These are phyloP conservation scores for Fonsecaea nubica DNA, from an alignment of 2,329 filamentous ascomycete genomes.

Conservation along the genomic window DNA sequence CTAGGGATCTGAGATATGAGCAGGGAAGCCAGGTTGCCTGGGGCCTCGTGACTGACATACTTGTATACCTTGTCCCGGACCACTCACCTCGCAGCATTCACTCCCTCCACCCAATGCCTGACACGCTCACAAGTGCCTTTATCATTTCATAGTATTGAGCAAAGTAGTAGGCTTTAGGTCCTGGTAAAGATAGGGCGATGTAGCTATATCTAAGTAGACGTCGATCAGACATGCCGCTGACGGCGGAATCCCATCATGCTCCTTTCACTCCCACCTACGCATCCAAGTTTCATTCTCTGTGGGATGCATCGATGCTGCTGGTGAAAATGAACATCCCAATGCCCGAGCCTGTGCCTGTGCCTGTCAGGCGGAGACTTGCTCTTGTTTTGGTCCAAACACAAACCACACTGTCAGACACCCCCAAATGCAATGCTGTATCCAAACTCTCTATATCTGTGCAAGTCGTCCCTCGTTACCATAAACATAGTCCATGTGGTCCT, in stretches of 20 bases:
- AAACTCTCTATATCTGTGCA: slow-evolving; percentile 33
- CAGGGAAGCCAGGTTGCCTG: not conserved
- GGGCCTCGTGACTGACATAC: not conserved
- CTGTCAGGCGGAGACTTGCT: slow-evolving; percentile 8
- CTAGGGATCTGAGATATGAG: not conserved
- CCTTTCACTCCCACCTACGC: not conserved
- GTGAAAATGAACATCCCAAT: not conserved
- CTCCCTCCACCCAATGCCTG: not conserved
- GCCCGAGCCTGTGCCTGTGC: slow-evolving; percentile 4
- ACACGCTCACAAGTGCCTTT: not conserved
- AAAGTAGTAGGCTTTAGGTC: not conserved
- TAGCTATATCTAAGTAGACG: slow-evolving; percentile 16
- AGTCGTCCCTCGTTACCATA: slow-evolving; percentile 23
- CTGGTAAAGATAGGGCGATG: slow-evolving; percentile 10
- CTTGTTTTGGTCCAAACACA: slow-evolving; percentile 8
- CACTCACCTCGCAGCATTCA: not conserved
- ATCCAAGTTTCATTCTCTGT: slow-evolving; percentile 2
- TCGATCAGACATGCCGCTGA: slow-evolving; percentile 3
- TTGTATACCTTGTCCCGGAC: not conserved
- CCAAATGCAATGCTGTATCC: slow-evolving; percentile 35
- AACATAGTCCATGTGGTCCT: slow-evolving; percentile 15
- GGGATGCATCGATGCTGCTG: not conserved
- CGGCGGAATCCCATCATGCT: not conserved
- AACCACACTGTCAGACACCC: slow-evolving; percentile 21
- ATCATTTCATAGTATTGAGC: not conserved